Base-by-base conservation (phyloP, 2,329 filamentous ascomycete genomes). In the Xylariales sp. region DNA sequence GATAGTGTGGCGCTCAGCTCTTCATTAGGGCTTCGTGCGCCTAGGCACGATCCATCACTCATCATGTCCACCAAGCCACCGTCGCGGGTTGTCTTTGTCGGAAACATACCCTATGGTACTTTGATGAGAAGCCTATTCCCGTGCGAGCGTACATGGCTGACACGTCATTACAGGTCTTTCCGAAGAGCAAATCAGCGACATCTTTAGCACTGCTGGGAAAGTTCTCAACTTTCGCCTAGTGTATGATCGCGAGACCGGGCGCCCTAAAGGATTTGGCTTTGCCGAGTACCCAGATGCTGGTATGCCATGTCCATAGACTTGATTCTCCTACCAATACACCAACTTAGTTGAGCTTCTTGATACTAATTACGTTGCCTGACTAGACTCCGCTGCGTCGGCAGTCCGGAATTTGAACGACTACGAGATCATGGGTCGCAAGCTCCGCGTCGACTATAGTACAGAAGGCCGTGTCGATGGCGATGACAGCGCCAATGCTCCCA, bases 231-330 rank as follows among this genome's bases (percentile, higher is more conserved):
- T 98, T 79, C 90, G 95, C 60, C 87, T 98, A 56, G 95, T 98
- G 71, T 97, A 97, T 81, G 97, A 98, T 82, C 92, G 94, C 61
- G 95, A 98, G 77, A 97, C 94, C 2, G 94, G 95, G 49, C 90
- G 93, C 64, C 94, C 96, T 0, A 98, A 97, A 80, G 96, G 96
- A 18, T 99, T 97, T 79, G 96, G 96, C 43, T 99, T 98, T 76
- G 93, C 94, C 76, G 95, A 98, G 79, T 99, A 97, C 78, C 92
- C 93, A 63, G 96, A 98, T 77, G 90, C 93, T 67, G 95, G 97
- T 87, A 86, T 43, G 72, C 41, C 12, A 23, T 23, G 23, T 23
- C 23, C 23, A 7, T 39, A 9, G 50, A n/a, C 36, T 16, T 39
- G 18, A 23, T 23, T 53, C 5, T 5, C 18, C 5, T 5, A 28